These are phyloP conservation scores for Emmonsiellopsis sp. DNA, from an alignment of 2,329 filamentous ascomycete species.

Conservation along the genomic window DNA sequence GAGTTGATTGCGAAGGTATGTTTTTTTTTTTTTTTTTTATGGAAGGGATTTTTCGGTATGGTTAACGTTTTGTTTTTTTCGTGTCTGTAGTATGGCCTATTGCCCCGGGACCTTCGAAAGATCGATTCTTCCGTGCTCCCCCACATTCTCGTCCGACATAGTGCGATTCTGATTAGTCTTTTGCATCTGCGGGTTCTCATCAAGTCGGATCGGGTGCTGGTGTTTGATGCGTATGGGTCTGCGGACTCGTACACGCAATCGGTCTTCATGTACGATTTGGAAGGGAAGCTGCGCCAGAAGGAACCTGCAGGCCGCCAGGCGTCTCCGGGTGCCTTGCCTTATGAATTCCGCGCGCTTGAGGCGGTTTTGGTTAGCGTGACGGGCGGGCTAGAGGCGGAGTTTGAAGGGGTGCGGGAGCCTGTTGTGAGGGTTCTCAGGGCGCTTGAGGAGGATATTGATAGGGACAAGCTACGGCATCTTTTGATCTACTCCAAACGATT, in stretches of 20 bases:
- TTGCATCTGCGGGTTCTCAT: conserved; percentile 94
- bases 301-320: conserved; percentile 39
- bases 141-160: conserved; percentile 87
- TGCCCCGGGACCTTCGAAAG: conserved; percentile 91
- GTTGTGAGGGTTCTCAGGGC: conserved; percentile 82
- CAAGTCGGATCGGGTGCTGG: conserved; percentile 84
- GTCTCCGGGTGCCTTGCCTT: conserved; percentile 57
- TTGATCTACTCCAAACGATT: conserved; percentile 92
- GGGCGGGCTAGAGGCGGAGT: conserved; percentile 82
- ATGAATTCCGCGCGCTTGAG: conserved; percentile 93
- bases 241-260: conserved; percentile 93
- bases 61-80: background rate
- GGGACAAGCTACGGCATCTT: conserved; percentile 82
- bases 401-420: conserved; percentile 85
- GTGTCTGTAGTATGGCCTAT: conserved; percentile 63
- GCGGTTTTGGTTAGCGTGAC: conserved; percentile 92
- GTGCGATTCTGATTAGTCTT: conserved; percentile 87
- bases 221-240: conserved; percentile 93
- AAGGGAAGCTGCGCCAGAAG: conserved; percentile 83
- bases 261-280: conserved; percentile 94
- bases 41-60: background rate
- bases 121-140: conserved; percentile 94
- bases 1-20: conserved; percentile 87
- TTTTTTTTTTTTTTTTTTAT: conserved; percentile 1
- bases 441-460: conserved; percentile 91